Conservation (phyloP, 2,329 filamentous ascomycete genomes). For the Curvularia eragrostidis region DNA sequence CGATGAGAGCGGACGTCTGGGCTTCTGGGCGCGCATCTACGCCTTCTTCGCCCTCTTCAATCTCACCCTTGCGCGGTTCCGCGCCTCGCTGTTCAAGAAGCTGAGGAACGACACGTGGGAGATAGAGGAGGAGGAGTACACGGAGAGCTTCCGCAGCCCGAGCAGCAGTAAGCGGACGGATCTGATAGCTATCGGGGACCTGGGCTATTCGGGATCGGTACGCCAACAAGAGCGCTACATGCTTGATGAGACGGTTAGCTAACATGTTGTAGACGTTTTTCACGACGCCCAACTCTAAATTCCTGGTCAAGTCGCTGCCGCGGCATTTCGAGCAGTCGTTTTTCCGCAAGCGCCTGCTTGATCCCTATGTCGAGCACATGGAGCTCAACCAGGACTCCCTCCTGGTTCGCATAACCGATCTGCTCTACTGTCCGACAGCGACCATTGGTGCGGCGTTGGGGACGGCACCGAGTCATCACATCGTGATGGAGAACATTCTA, state of each 20-base stretch:
- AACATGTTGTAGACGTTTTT: constrained; percentile 66
- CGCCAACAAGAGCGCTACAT: constrained; percentile 13
- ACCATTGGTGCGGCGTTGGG: constrained; percentile 68
- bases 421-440: constrained; percentile 63
- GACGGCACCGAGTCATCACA: constrained; percentile 71
- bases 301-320: constrained; percentile 74
- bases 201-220: constrained; percentile 76
- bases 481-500: constrained; percentile 79
- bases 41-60: constrained; percentile 63
- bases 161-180: constrained; percentile 49
- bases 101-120: constrained; percentile 61
- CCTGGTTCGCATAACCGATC: constrained; percentile 74
- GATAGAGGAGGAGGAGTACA: constrained; percentile 62
- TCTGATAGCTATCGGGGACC: constrained; percentile 67
- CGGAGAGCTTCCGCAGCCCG: constrained; percentile 58
- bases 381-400: constrained; percentile 64
- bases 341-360: constrained; percentile 70
- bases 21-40: constrained; percentile 55
- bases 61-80: constrained; percentile 57
- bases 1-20: constrained; percentile 30
- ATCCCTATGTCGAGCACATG: constrained; percentile 71
- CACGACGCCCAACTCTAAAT: constrained; percentile 69
- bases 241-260: constrained; percentile 3
- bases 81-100: constrained; percentile 58
- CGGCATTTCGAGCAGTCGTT: constrained; percentile 73